Base-by-base conservation (phyloP, 2,329 filamentous ascomycete genomes). In the Trichoderma harzianum region DNA sequence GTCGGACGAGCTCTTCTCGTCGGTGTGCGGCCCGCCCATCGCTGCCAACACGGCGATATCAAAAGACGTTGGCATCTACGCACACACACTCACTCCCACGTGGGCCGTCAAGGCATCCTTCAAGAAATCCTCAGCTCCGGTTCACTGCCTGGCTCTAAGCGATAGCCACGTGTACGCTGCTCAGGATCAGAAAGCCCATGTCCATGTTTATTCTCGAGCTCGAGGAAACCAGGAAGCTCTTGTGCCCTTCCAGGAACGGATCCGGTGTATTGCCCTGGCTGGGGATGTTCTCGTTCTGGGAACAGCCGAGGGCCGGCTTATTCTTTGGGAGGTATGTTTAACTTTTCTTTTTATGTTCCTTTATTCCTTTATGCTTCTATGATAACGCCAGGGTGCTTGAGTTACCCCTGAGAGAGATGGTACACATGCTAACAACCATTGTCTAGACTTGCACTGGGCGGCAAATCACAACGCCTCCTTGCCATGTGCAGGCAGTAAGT, bases 101-200 rank as follows among this genome's bases (percentile, higher is more conserved):
- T 88, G 91, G 74, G 87, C 89, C n/a, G 89, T 94, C 78, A 91
- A 92, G 78, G 86, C 90, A 74, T 88, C 91, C 62, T 95, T 96
- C 87, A 98, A 98, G 86, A 98, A 97, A 84, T 97, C 93, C 84
- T 92, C 93, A 18, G 90, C 91, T n/a, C 87, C 91, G 30, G 85
- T 87, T 72, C 93, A 95, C 80, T 92, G 93, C 76, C 84, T 99
- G 70, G 95, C 94, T 34, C 87, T 95, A 76, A 97, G 88, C 81
- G 86, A 89, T 58, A 91, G 91, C 24, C 96, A 99, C 80, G 87
- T 98, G 61, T 99, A 97, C 80, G 92, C 95, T 5, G 95, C 94
- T 5, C 96, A 99, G 80, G 88, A 92, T 64, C 94, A 95, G 75
- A 98, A 97, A 82, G 93, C 94, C 0, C 93, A 97, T 55, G 88